A percentile compares a stretch with the other conserved stretches of the same genome.
Conservation (phyloP, 768 basidiomycete species). For the Tricholoma sp. region DNA sequence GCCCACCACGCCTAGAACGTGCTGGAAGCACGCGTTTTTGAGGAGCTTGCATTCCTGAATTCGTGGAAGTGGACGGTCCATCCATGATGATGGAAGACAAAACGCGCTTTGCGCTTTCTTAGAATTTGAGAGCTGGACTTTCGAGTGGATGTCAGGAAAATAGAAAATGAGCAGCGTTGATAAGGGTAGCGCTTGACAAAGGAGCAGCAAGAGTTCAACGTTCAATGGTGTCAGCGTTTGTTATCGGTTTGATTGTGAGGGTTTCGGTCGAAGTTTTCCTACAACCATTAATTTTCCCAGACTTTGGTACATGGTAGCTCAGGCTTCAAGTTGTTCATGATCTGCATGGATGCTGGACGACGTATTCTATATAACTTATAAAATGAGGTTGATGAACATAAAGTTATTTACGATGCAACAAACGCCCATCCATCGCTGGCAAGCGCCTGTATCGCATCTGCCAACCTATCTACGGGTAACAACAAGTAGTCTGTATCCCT, state of each 20-base stretch:
- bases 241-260: not conserved
- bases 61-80: conserved; percentile 29
- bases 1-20: conserved; percentile 75
- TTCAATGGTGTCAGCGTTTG: not conserved
- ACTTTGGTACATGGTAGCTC: no score
- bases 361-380: not conserved
- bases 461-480: conserved; percentile 40
- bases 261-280: not conserved
- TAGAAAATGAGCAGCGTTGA: no score
- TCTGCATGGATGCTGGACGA: no score
- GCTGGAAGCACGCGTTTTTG: conserved; percentile 81
- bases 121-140: not conserved
- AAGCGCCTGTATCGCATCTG: conserved; percentile 37
- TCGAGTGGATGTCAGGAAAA: not conserved
- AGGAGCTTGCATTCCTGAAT: conserved; percentile 33
- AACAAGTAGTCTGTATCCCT: conserved; percentile 70
- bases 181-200: not conserved
- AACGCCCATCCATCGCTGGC: conserved; percentile 51
- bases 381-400: not conserved
- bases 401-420: not conserved
- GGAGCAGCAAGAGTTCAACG: not conserved
- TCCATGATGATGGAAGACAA: conserved; percentile 26
- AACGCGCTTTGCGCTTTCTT: not conserved
- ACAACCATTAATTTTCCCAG: not conserved
- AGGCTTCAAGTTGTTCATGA: no score